Conservation (phyloP, 495 filamentous ascomycete genomes). For the Talaromyces borbonicus region DNA sequence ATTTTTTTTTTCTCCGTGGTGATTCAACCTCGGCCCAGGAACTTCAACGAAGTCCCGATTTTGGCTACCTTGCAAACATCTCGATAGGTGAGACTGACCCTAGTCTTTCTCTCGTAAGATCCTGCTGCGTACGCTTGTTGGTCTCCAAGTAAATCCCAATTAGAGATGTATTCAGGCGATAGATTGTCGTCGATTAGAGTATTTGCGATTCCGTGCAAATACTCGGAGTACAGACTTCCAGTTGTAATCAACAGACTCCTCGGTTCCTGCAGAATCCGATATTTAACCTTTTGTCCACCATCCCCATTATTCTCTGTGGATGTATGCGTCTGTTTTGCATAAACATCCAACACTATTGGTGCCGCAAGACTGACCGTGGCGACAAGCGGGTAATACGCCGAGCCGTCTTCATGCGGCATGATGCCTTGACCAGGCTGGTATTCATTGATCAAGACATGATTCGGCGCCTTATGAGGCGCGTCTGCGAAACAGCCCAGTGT, state of each 20-base stretch:
- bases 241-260: conserved; percentile 72
- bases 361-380: conserved; percentile 82
- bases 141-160: conserved; percentile 72
- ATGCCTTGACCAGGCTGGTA: conserved; percentile 84
- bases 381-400: conserved; percentile 77
- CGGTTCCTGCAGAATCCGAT: conserved; percentile 78
- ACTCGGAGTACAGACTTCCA: conserved; percentile 55
- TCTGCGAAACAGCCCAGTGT: conserved; percentile 50
- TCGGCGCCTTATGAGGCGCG: conserved; percentile 67
- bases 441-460: conserved; percentile 92
- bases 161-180: conserved; percentile 54
- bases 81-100: conserved; percentile 84
- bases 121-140: conserved; percentile 46
- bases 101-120: conserved; percentile 49
- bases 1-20: no score
- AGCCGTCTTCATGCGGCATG: conserved; percentile 91
- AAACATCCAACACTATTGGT: conserved; percentile 68
- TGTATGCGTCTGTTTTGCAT: conserved; percentile 37
- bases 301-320: conserved; percentile 22
- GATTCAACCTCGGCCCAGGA: conserved; percentile 41
- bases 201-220: conserved; percentile 68
- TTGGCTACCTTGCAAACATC: conserved; percentile 85
- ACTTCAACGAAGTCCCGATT: conserved; percentile 55
- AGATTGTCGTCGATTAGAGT: conserved; percentile 50
- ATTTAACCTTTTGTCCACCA: conserved; percentile 22